Conservation (phyloP, 2,329 filamentous ascomycete genomes). For the Diaporthe sp. region DNA sequence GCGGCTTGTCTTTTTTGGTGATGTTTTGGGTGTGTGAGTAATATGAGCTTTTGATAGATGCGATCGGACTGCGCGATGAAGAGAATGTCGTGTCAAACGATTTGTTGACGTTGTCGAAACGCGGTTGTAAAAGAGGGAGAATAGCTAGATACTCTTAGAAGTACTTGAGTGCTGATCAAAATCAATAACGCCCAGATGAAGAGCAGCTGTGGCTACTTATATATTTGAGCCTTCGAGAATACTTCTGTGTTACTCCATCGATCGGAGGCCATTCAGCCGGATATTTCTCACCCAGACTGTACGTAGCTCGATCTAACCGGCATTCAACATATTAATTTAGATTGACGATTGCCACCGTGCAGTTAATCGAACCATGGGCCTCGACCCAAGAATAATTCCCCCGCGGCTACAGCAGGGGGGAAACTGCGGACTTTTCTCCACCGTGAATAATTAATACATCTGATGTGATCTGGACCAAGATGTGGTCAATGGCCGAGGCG, state of each 20-base stretch:
- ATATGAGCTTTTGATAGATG: neutral
- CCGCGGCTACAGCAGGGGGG: constrained; percentile 11
- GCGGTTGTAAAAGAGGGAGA: constrained; percentile 24
- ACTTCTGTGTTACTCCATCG: neutral
- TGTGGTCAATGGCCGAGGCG: constrained; percentile 10
- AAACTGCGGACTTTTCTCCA: constrained; percentile 1
- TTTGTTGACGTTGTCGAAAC: constrained; percentile 36
- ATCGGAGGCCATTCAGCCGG: constrained; percentile 1
- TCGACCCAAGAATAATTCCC: constrained; percentile 3
- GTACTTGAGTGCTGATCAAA: neutral
- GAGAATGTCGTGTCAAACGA: constrained; percentile 36
- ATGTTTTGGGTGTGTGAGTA: neutral
- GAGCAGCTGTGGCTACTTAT: neutral
- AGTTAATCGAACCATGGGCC: constrained; percentile 2
- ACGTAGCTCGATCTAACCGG: constrained; percentile 13
- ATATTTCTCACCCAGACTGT: neutral
- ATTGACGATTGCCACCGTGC: constrained; percentile 13
- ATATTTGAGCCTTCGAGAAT: constrained; percentile 12
- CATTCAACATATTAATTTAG: constrained; percentile 24
- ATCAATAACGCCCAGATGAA: neutral
- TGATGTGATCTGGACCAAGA: constrained; percentile 22
- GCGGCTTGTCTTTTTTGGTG: neutral
- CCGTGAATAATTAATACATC: constrained; percentile 31
- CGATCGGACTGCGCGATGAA: constrained; percentile 8
- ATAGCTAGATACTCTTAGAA: constrained; percentile 12